Conservation (phyloP, 2,329 filamentous ascomycete genomes). For the Pleomassaria siparia region DNA sequence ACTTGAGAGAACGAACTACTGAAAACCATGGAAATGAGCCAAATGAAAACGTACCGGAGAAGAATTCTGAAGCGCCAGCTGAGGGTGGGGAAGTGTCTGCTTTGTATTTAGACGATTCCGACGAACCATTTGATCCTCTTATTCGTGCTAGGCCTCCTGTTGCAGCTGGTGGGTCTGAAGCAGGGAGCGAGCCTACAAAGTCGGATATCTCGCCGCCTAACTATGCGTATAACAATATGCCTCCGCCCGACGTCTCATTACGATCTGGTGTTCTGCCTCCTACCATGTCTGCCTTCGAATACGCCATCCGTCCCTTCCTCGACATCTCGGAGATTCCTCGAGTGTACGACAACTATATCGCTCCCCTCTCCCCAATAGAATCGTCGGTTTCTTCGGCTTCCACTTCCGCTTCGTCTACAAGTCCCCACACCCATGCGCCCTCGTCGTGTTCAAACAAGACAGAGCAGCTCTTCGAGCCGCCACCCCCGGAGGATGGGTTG, state of each 20-base stretch:
- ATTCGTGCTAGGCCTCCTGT: background rate
- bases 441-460: background rate
- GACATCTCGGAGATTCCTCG: background rate
- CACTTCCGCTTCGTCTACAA: background rate
- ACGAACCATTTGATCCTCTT: background rate
- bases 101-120: too few relatives aligned
- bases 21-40: too few relatives aligned
- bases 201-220: too few relatives aligned
- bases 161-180: too few relatives aligned
- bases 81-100: too few relatives aligned
- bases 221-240: background rate
- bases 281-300: slow-evolving; percentile 2
- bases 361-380: background rate
- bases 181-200: too few relatives aligned
- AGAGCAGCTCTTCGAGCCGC: background rate
- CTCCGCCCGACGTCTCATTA: background rate
- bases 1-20: background rate
- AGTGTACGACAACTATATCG: background rate
- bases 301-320: slow-evolving; percentile 3
- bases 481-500: background rate
- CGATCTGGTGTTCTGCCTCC: background rate
- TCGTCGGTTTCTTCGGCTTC: background rate
- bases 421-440: background rate
- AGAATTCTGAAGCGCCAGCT: background rate
- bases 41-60: too few relatives aligned